phyloP scores from a whole-genome alignment of 169 alveolate species.

The Nephromyces sp. region DNA sequence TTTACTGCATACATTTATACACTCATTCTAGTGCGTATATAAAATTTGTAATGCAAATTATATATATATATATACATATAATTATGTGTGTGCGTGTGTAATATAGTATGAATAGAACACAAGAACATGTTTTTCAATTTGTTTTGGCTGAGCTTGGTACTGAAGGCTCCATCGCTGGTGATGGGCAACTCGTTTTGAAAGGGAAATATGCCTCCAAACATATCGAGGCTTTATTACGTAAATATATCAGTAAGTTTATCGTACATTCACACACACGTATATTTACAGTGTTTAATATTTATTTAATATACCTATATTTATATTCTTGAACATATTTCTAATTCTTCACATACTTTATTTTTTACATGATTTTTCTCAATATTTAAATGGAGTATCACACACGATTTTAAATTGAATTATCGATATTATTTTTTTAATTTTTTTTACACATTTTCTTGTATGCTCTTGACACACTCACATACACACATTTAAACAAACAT shows the following conservation, averaged over 20 bases:
- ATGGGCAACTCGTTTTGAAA: conserved; percentile 82
- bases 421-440: background rate
- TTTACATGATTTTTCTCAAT: no score
- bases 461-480: no score
- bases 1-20: background rate
- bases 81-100: background rate
- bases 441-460: background rate
- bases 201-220: conserved; percentile 86
- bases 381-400: no score
- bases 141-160: conserved; percentile 85
- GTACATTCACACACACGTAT: background rate
- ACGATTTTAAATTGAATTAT: no score
- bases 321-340: background rate
- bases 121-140: conserved; percentile 85
- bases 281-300: background rate
- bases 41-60: no score
- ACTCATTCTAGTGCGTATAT: background rate
- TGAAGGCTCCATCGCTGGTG: conserved; percentile 83
- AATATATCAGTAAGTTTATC: conserved; percentile 61
- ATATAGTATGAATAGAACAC: conserved; percentile 73
- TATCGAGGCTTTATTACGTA: conserved; percentile 78
- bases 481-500: no score
- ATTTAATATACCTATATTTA: background rate
- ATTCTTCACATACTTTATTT: background rate
- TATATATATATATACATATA: no score